Evolutionary conservation across 805 yeast genomes (phyloP).

Genomic region (Wickerhamiella allomyrinae): DNA sequence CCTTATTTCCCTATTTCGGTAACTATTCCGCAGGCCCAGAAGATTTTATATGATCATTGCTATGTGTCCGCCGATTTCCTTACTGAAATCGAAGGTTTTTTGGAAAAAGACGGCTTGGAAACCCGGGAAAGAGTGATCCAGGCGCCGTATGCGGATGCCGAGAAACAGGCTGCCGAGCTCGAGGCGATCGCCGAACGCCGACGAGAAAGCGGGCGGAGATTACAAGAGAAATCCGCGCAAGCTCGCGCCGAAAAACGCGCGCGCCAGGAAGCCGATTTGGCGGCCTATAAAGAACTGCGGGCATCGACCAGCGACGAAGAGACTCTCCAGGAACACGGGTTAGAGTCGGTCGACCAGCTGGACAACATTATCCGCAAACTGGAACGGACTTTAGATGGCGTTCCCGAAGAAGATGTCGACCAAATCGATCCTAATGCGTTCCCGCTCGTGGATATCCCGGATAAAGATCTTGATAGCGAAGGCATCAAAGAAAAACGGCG

Average conservation of each 20-base stretch:
- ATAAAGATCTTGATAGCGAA: conserved; percentile 65
- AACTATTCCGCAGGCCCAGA: conserved; percentile 45
- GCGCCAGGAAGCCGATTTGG: conserved; percentile 68
- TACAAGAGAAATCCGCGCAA: conserved; percentile 87
- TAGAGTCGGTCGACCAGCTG: conserved; percentile 36
- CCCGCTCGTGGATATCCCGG: conserved; percentile 71
- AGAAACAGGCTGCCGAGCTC: conserved; percentile 74
- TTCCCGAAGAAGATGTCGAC: conserved; percentile 40
- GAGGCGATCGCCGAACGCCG: conserved; percentile 63
- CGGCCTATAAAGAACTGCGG: conserved; percentile 49
- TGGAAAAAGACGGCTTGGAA: conserved; percentile 52
- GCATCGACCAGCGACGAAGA: conserved; percentile 58
- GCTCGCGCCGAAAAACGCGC: conserved; percentile 64
- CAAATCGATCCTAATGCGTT: conserved; percentile 41
- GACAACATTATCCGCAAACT: conserved; percentile 41
- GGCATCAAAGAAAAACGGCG: conserved; percentile 75
- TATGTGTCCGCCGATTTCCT: conserved; percentile 59
- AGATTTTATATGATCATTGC: conserved; percentile 60
- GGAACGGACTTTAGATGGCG: conserved; percentile 1
- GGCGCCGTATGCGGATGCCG: conserved; percentile 52
- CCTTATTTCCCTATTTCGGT: conserved; percentile 80
- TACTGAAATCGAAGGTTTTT: conserved; percentile 40
- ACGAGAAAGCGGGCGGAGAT: conserved; percentile 68
- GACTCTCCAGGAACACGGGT: conserved; percentile 49
- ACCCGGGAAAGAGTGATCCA: conserved; percentile 64